phyloP scores from a whole-genome alignment of 106 monocot species.

The Dendrobium officinale region DNA sequence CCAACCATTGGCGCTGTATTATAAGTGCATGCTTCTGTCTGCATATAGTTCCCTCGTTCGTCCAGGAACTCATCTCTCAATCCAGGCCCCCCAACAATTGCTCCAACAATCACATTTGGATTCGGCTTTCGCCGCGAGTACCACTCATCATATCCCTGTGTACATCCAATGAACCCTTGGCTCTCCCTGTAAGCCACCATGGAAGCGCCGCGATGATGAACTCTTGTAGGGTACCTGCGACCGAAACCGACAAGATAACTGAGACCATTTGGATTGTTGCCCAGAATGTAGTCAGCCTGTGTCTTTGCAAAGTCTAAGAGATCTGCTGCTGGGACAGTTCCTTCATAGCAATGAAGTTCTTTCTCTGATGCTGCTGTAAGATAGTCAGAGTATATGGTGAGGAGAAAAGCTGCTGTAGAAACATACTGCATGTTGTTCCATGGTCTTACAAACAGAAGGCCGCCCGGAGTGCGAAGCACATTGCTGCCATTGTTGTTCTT shows the following conservation, averaged over 20 bases:
- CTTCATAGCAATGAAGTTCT: conserved; percentile 26
- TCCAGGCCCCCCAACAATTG: conserved; percentile 84
- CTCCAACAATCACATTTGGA: conserved; percentile 71
- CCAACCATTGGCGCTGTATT: conserved; percentile 88
- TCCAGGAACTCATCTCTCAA: conserved; percentile 50
- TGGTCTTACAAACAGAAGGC: conserved; percentile 62
- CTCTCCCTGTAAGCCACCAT: conserved; percentile 60
- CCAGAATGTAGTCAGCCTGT: conserved; percentile 70
- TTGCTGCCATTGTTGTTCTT: conserved; percentile 75
- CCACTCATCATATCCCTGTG: conserved; percentile 86
- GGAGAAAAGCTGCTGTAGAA: conserved; percentile 56
- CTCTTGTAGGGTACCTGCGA: conserved; percentile 37
- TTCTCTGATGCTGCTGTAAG: conserved; percentile 5
- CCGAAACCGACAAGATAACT: conserved; percentile 85
- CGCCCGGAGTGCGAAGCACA: conserved; percentile 56
- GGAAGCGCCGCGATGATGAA: conserved; percentile 75
- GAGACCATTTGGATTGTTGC: conserved; percentile 45
- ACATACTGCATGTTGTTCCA: conserved; percentile 99
- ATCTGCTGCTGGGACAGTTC: conserved; percentile 12
- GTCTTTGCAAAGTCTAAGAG: conserved; percentile 32
- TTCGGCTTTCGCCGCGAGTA: conserved; percentile 49
- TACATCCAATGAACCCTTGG: conserved; percentile 79
- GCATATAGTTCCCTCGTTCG: conserved; percentile 68
- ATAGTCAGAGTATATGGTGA: conserved; percentile 63
- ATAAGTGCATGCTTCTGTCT: conserved; percentile 94